A percentile compares a stretch with the other conserved stretches of the same genome.
Evolutionary conservation across 148 eudicot species (phyloP).

Genomic region (Rhododendron williamsianum): DNA sequence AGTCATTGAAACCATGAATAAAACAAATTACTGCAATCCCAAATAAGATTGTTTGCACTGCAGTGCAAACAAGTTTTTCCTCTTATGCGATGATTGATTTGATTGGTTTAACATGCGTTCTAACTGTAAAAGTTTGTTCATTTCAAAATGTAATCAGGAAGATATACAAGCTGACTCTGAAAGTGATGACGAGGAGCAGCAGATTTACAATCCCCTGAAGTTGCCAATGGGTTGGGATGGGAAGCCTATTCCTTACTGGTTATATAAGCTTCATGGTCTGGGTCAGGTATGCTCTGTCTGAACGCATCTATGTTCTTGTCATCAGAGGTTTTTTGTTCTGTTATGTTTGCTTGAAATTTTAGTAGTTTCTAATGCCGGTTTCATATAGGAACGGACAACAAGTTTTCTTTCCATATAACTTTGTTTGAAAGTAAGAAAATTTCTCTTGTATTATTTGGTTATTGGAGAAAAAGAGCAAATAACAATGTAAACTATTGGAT

Average conservation of each 20-base stretch:
- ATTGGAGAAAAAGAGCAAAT: neutral
- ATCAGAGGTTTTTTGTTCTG: neutral
- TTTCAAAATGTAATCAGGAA: conserved; percentile 50
- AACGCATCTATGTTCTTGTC: neutral
- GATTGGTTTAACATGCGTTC: neutral
- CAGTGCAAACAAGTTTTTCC: neutral
- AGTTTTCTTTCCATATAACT: neutral
- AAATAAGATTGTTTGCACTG: neutral
- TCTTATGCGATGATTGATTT: neutral
- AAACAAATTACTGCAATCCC: neutral
- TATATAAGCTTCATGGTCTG: conserved; percentile 98
- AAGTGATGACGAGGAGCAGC: conserved; percentile 97
- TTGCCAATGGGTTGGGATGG: conserved; percentile 99
- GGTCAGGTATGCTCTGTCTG: conserved; percentile 63
- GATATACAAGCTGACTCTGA: conserved; percentile 80
- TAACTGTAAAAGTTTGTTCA: neutral
- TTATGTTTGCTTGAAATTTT: neutral
- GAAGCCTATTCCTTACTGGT: conserved; percentile 98
- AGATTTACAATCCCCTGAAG: conserved; percentile 93
- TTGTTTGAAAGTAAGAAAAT: neutral
- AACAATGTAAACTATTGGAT: neutral
- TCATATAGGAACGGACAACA: too few species aligned
- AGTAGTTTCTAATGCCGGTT: neutral
- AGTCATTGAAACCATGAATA: neutral
- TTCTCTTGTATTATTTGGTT: neutral